Percentiles rank a stretch among this genome's conserved stretches.
These are phyloP conservation scores for Rosa lucieae DNA, from an alignment of 306 rosid genomes.

Conservation along the genomic window DNA sequence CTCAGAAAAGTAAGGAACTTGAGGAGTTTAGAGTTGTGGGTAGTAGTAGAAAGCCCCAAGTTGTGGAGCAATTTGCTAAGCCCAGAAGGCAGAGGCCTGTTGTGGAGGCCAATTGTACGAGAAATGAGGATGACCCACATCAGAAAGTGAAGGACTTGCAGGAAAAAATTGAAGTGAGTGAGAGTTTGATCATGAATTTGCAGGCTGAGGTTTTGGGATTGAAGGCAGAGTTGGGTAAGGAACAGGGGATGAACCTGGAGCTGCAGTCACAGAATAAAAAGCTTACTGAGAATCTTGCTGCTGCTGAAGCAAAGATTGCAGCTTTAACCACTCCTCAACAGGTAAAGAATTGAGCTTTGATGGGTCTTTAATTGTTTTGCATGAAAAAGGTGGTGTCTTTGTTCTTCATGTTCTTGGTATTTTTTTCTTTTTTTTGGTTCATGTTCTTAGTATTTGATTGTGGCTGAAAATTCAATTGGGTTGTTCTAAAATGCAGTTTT, in stretches of 20 bases:
- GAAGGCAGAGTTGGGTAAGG: conserved; percentile 69
- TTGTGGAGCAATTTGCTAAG: conserved; percentile 42
- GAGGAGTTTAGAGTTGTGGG: conserved; percentile 39
- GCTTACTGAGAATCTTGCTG: conserved; percentile 59
- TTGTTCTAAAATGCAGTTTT: background rate
- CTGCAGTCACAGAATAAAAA: conserved; percentile 57
- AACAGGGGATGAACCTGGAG: conserved; percentile 53
- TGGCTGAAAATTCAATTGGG: background rate
- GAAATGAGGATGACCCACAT: conserved; percentile 47
- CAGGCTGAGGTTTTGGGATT: conserved; percentile 53
- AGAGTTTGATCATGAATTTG: conserved; percentile 56
- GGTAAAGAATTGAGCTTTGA: conserved; percentile 38
- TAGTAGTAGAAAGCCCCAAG: conserved; percentile 31
- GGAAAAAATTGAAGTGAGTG: conserved; percentile 50
- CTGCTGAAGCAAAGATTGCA: conserved; percentile 59
- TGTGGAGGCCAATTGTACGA: conserved; percentile 31
- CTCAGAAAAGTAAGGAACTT: conserved; percentile 51
- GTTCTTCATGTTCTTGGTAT: background rate
- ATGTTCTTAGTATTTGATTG: background rate
- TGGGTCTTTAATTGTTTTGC: background rate
- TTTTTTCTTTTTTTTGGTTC: background rate
- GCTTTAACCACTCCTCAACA: conserved; percentile 37
- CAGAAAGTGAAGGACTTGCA: conserved; percentile 43
- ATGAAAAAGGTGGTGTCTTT: background rate
- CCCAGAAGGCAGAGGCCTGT: conserved; percentile 37